Percentiles rank a stretch among this genome's conserved stretches.
phyloP scores from a whole-genome alignment of 108 stramenopile genomes.

The Cylindrotheca closterium region DNA sequence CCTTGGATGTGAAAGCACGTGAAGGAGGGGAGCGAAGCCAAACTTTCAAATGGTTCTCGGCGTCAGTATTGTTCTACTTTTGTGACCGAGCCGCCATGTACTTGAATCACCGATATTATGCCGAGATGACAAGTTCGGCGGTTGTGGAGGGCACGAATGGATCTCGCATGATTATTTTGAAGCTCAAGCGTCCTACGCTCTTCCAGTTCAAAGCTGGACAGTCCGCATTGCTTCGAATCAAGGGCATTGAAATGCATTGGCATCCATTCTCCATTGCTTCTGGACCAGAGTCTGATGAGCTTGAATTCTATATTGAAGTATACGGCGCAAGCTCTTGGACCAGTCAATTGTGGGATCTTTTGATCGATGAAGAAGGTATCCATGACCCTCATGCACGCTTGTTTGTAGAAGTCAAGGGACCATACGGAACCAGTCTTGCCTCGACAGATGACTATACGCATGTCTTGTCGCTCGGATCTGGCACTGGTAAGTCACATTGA shows the following conservation, averaged over 20 bases:
- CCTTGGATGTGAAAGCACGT: constrained; percentile 37
- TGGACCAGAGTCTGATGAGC: constrained; percentile 21
- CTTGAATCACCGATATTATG: constrained; percentile 35
- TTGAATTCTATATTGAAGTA: constrained; percentile 48
- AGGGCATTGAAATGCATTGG: constrained; percentile 23
- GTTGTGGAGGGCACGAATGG: constrained; percentile 18
- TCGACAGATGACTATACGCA: constrained; percentile 24
- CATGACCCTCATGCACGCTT: too few species aligned
- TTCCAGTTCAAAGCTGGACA: constrained; percentile 44
- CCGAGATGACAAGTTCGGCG: constrained; percentile 10
- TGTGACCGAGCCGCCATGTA: constrained; percentile 42
- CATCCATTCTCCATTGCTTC: constrained; percentile 45
- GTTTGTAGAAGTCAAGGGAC: constrained; percentile 37
- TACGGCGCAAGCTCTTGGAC: constrained; percentile 28
- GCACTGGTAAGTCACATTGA: too few species aligned
- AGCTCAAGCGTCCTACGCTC: constrained; percentile 29
- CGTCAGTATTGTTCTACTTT: constrained; percentile 36
- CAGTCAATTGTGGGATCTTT: constrained; percentile 12
- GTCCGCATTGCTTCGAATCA: constrained; percentile 32
- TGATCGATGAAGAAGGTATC: constrained; percentile 8
- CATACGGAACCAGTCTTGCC: constrained; percentile 45
- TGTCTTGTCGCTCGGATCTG: constrained; percentile 36
- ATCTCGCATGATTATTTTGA: constrained; percentile 35
- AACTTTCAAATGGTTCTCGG: constrained; percentile 51
- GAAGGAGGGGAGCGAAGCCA: constrained; percentile 31